A percentile compares a stretch with the other conserved stretches of the same genome.
phyloP scores from a whole-genome alignment of 2,329 filamentous ascomycete genomes.

The Epichloe glyceriae region DNA sequence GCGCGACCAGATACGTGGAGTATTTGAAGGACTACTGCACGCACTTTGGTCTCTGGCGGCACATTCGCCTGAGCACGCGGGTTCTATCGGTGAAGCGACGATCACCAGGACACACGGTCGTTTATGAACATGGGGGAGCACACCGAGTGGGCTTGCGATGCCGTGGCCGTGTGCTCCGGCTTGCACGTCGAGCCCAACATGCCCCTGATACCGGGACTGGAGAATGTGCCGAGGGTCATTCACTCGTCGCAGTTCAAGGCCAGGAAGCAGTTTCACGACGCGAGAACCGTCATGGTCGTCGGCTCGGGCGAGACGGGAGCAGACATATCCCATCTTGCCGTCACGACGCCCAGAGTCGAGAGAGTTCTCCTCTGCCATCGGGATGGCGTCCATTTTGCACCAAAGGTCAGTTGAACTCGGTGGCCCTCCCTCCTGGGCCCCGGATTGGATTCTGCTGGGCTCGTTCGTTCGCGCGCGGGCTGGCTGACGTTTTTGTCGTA shows the following conservation, averaged over 20 bases:
- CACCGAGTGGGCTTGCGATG: slow-evolving; percentile 24
- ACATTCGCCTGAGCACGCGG: slow-evolving; percentile 21
- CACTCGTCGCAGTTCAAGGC: slow-evolving; percentile 31
- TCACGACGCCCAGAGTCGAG: slow-evolving; percentile 24
- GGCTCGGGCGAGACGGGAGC: slow-evolving; percentile 31
- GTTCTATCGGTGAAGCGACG: slow-evolving; percentile 15
- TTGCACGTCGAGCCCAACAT: slow-evolving; percentile 26
- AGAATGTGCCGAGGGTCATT: slow-evolving; percentile 21
- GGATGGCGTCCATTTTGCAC: slow-evolving; percentile 28
- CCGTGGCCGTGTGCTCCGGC: slow-evolving; percentile 30
- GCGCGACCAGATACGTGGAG: slow-evolving; percentile 21
- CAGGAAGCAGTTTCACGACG: slow-evolving; percentile 23
- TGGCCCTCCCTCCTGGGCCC: no score
- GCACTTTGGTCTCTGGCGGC: slow-evolving; percentile 23
- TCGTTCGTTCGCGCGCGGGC: neutral
- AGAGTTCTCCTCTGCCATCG: slow-evolving; percentile 28
- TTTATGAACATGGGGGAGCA: neutral
- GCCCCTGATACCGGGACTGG: slow-evolving; percentile 23
- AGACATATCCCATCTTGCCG: slow-evolving; percentile 28
- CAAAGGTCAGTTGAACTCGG: slow-evolving; percentile 18
- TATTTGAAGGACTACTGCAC: slow-evolving; percentile 28
- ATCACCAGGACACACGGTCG: slow-evolving; percentile 3
- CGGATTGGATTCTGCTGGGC: no score
- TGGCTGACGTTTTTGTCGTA: neutral
- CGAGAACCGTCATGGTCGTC: slow-evolving; percentile 28